phyloP scores from a whole-genome alignment of 1,139 yeast species.

The Suhomyces chickasaworum region DNA sequence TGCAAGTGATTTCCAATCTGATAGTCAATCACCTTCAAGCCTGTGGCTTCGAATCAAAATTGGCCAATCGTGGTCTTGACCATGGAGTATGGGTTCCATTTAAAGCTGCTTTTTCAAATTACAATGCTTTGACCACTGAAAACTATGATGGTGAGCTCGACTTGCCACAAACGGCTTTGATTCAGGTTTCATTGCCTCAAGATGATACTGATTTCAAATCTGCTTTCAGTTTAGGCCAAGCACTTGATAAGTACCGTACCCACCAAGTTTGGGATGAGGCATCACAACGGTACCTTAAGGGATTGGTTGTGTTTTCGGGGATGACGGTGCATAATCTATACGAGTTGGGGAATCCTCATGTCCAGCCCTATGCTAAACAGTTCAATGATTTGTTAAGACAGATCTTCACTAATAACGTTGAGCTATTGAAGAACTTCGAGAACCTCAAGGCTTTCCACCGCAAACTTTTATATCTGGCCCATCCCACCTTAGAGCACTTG shows the following conservation, averaged over 20 bases:
- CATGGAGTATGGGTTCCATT: constrained; percentile 86
- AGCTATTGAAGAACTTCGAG: constrained; percentile 33
- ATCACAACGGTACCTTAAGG: constrained; percentile 38
- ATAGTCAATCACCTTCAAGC: constrained; percentile 43
- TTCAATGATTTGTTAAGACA: constrained; percentile 38
- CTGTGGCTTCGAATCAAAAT: constrained; percentile 46
- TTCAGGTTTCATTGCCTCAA: constrained; percentile 66
- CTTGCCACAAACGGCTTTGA: constrained; percentile 46
- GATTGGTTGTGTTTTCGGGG: constrained; percentile 62
- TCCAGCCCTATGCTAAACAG: constrained; percentile 49
- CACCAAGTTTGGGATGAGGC: constrained; percentile 39
- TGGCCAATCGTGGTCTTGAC: constrained; percentile 64
- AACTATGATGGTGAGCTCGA: constrained; percentile 38
- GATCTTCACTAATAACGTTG: constrained; percentile 28
- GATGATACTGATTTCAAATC: constrained; percentile 46
- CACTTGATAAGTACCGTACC: constrained; percentile 52
- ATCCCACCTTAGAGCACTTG: constrained; percentile 76
- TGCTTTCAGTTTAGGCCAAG: constrained; percentile 59
- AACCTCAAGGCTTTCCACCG: constrained; percentile 31
- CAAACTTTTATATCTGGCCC: constrained; percentile 52
- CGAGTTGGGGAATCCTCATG: constrained; percentile 58
- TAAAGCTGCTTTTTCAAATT: constrained; percentile 64
- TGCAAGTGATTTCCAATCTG: constrained; percentile 43
- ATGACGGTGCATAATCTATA: constrained; percentile 77
- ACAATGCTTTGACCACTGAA: constrained; percentile 19